Evolutionary conservation across 495 filamentous ascomycete genomes (phyloP).

Genomic region (Tuber brumale): DNA sequence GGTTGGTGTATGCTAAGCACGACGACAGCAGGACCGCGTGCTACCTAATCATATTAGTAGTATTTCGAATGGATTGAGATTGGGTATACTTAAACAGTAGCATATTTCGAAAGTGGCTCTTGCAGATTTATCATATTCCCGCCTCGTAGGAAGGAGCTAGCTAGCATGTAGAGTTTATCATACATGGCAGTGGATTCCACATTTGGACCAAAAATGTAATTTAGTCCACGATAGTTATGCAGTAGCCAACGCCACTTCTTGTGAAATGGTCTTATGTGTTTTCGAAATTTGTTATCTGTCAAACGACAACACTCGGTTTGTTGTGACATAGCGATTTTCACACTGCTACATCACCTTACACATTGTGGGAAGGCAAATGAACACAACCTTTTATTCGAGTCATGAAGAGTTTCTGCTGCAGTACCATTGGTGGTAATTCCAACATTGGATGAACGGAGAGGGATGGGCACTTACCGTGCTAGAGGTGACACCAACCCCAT

Average conservation of each 20-base stretch:
- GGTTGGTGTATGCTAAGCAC: background rate
- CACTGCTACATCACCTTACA: background rate
- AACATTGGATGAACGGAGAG: background rate
- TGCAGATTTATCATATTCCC: background rate
- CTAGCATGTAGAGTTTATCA: background rate
- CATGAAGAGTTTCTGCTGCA: background rate
- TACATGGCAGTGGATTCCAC: background rate
- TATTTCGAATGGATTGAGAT: background rate
- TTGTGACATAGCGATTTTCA: background rate
- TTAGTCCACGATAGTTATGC: background rate
- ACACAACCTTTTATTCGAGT: background rate
- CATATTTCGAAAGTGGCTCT: background rate
- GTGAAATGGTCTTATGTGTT: background rate
- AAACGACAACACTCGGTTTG: background rate
- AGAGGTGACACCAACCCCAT: background rate
- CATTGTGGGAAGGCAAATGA: background rate
- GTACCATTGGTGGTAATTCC: background rate
- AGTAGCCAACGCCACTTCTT: background rate
- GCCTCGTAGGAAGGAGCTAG: background rate
- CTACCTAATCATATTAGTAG: background rate
- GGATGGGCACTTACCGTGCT: background rate
- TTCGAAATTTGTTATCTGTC: background rate
- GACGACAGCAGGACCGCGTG: background rate
- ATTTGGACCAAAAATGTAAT: background rate
- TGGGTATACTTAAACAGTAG: background rate